These are phyloP conservation scores for Oryza coarctata DNA, from an alignment of 176 grass and related monocot species.

Conservation along the genomic window DNA sequence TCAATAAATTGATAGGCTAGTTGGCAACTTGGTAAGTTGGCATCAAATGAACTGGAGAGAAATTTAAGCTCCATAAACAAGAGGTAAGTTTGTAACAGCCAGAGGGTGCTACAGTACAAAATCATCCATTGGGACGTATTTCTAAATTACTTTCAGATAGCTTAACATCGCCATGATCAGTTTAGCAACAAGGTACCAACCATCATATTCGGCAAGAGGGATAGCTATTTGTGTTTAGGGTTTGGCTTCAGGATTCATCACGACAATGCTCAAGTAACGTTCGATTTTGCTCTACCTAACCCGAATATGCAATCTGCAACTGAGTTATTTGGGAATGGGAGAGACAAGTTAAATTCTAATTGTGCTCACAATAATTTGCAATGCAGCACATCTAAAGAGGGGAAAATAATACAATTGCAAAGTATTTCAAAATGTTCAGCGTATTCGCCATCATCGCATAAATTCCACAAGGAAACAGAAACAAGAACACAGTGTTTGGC, in stretches of 20 bases:
- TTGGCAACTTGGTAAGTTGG: neutral
- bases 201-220: neutral
- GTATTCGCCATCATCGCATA: conserved; percentile 25
- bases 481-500: conserved; percentile 32
- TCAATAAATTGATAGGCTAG: neutral
- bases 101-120: neutral
- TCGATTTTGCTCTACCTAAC: neutral
- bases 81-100: neutral
- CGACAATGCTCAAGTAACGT: neutral
- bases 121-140: neutral
- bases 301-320: neutral
- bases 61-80: neutral
- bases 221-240: neutral
- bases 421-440: conserved; percentile 27
- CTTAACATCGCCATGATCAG: neutral
- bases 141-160: neutral
- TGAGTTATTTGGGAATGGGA: neutral
- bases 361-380: neutral
- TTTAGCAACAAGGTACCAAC: conserved; percentile 11
- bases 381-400: neutral
- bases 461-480: conserved; percentile 30
- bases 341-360: neutral
- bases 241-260: neutral
- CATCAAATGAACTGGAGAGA: neutral
- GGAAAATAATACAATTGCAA: conserved; percentile 19